phyloP scores from a whole-genome alignment of 2,329 filamentous ascomycete genomes.

The Cryphonectria naterciae region DNA sequence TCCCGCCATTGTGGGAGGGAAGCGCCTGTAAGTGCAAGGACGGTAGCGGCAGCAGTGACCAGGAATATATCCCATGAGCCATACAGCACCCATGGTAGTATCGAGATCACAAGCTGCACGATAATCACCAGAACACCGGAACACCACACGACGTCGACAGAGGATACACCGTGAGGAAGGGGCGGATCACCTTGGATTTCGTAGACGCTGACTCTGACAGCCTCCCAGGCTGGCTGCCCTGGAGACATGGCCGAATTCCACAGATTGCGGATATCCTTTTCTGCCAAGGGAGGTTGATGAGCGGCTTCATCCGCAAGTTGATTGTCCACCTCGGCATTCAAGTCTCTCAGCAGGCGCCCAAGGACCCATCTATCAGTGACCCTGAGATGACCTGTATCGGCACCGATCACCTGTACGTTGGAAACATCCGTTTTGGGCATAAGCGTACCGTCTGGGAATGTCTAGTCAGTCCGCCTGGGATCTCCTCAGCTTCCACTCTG shows the following conservation, averaged over 20 bases:
- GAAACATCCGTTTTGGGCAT: too few relatives aligned
- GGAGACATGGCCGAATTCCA: too few relatives aligned
- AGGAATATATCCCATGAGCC: slow-evolving; percentile 1
- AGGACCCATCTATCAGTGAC: too few relatives aligned
- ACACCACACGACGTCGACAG: background rate
- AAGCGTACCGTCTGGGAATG: too few relatives aligned
- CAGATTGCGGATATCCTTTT: too few relatives aligned
- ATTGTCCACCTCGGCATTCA: too few relatives aligned
- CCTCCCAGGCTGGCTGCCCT: too few relatives aligned
- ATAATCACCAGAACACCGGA: slow-evolving; percentile 5
- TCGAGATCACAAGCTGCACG: background rate
- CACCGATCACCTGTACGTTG: too few relatives aligned
- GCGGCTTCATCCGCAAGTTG: slow-evolving; percentile 5
- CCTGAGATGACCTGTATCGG: too few relatives aligned
- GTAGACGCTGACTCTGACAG: background rate
- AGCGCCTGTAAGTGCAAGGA: slow-evolving; percentile 1
- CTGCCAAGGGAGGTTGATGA: background rate
- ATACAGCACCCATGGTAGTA: background rate
- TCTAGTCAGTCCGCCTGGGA: too few relatives aligned
- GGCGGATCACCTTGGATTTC: background rate
- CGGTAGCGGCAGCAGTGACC: background rate
- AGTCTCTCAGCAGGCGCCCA: too few relatives aligned
- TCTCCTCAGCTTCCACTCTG: background rate
- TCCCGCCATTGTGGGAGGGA: slow-evolving; percentile 1
- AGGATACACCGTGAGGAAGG: background rate